Conservation (phyloP, 495 filamentous ascomycete species). For the Terfezia boudieri region DNA sequence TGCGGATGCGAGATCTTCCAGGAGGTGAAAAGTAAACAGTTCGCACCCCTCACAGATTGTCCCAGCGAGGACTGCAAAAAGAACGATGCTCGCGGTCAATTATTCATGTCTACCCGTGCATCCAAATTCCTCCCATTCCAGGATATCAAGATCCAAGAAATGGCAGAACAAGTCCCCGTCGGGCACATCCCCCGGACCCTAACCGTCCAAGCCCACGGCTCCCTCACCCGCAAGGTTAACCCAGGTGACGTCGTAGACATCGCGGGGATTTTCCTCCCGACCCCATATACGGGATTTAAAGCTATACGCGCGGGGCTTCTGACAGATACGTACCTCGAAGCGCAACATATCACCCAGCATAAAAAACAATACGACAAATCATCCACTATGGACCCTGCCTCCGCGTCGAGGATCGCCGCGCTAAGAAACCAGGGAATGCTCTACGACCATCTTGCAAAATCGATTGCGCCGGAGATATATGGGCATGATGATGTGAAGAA, state of each 20-base stretch:
- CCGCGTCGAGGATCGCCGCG: constrained; percentile 58
- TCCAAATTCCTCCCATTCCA: constrained; percentile 97
- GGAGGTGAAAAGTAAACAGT: constrained; percentile 78
- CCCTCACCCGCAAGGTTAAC: constrained; percentile 60
- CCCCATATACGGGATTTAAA: constrained; percentile 92
- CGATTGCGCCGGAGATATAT: constrained; percentile 93
- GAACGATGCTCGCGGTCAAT: constrained; percentile 80
- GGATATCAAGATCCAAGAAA: constrained; percentile 95
- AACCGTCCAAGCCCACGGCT: constrained; percentile 75
- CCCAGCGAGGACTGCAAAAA: constrained; percentile 66
- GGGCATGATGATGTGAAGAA: constrained; percentile 97
- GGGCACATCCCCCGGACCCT: constrained; percentile 85
- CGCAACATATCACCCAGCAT: constrained; percentile 79
- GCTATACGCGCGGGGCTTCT: constrained; percentile 85
- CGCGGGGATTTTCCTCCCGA: constrained; percentile 86
- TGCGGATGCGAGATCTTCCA: constrained; percentile 97
- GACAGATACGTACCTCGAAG: constrained; percentile 92
- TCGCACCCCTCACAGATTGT: constrained; percentile 62
- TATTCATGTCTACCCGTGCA: constrained; percentile 78
- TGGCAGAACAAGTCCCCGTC: constrained; percentile 94
- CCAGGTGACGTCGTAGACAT: constrained; percentile 88
- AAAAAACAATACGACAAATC: constrained; percentile 92
- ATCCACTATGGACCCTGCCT: constrained; percentile 45
- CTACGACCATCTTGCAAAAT: constrained; percentile 83
- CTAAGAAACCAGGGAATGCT: constrained; percentile 64